Base-by-base conservation (phyloP, 495 filamentous ascomycete genomes). In the Lophiotrema nucula region DNA sequence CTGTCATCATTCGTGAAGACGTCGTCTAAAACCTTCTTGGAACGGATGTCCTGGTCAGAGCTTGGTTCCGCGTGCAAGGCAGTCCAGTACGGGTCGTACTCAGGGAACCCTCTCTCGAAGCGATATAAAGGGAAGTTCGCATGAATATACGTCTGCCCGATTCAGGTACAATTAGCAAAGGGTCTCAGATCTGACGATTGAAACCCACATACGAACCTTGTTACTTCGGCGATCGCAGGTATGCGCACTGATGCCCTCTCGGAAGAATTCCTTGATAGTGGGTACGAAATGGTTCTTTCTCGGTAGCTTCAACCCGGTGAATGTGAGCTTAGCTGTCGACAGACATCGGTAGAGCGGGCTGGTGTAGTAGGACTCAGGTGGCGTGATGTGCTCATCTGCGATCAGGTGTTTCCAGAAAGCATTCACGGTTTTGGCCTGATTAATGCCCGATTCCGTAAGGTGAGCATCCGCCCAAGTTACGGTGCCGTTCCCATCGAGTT, bases 221-320 rank as follows among this genome's bases (percentile, higher is more conserved):
- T 59, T 76, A 47, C 77, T 76, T 1, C 90, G 79, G 13, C 84
- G 81, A 68, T 95, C 89, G 69, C 89, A 95, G 6, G 89, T 92
- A 67, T 93, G 89, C 42, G 84, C 76, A 41, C 82, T 82, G 52
- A 91, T 81, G 1, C 78, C 75, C 63, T 95, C 90, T 41, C 90
- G 81, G 55, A 92, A 60, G 16, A 67, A 69, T 65, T 92, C 88
- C 66, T 86, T 88, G 64, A 93, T 74, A 1, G 75, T 72, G 0
- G 88, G 87, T 0, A 70, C 72, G 70, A 87, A 89, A 4, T 81
- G 69, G 16, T 65, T 64, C 16, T 62, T 57, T 12, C 56, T 43
- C 0, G 85, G 84, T 0, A 87, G 69, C 8, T 69, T 38, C 3
- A 89, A 76, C 13, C 72, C 76, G 12, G 61, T 55, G 73, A 88